Evolutionary conservation across 192 early-diverging fungal genomes (phyloP).

Genomic region (Polychytrium aggregatum): DNA sequence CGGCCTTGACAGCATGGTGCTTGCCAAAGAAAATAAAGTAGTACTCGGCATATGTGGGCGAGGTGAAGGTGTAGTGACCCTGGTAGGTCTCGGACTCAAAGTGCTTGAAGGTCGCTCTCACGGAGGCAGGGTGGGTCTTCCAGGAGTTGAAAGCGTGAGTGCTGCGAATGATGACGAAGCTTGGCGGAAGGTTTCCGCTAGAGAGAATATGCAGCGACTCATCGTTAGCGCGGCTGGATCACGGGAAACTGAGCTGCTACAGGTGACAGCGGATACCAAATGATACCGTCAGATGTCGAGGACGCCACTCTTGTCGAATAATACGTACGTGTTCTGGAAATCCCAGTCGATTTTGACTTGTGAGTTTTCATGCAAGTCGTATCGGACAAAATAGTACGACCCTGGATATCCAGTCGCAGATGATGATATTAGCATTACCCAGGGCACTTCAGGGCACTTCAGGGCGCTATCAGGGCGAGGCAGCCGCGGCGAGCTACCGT

Average conservation of each 20-base stretch:
- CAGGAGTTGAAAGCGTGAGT: neutral
- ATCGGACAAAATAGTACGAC: slow-evolving; percentile 12
- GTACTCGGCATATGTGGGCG: neutral
- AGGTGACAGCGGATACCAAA: too few relatives aligned
- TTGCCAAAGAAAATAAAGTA: slow-evolving; percentile 9
- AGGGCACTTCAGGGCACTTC: too few relatives aligned
- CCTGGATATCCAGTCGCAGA: neutral
- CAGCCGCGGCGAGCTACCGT: too few relatives aligned
- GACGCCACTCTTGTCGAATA: too few relatives aligned
- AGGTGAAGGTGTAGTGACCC: slow-evolving; percentile 5
- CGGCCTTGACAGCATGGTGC: neutral
- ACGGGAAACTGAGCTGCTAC: too few relatives aligned
- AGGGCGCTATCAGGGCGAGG: too few relatives aligned
- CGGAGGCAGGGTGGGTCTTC: too few relatives aligned
- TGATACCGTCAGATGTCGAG: too few relatives aligned
- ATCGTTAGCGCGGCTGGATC: too few relatives aligned
- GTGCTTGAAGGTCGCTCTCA: neutral
- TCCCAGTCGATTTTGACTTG: slow-evolving; percentile 3
- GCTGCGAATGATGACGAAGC: slow-evolving; percentile 5
- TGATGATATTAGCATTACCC: too few relatives aligned
- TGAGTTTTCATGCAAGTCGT: slow-evolving; percentile 10
- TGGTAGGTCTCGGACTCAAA: slow-evolving; percentile 4
- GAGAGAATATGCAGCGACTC: too few relatives aligned
- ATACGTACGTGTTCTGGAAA: too few relatives aligned
- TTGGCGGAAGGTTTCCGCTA: slow-evolving; percentile 1